Percentiles rank a stretch among this genome's conserved stretches.
phyloP scores from a whole-genome alignment of 805 yeast species.

The Starmerella ratchasimensis region DNA sequence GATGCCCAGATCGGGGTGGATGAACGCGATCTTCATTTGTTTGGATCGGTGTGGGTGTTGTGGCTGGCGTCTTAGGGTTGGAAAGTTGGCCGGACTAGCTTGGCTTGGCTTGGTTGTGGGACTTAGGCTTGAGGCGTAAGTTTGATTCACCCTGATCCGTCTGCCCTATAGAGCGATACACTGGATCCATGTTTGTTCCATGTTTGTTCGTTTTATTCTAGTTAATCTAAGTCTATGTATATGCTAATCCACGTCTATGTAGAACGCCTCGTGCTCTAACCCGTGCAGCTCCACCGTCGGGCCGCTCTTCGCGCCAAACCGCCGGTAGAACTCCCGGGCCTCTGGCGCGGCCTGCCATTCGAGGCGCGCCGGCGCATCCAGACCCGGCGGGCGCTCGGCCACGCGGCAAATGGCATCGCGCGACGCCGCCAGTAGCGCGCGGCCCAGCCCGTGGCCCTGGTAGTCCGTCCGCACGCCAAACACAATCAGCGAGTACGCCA shows the following conservation, averaged over 20 bases:
- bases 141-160: too few relatives aligned
- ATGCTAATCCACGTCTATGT: too few relatives aligned
- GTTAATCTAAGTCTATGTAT: too few relatives aligned
- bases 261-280: too few relatives aligned
- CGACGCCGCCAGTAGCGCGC: not conserved
- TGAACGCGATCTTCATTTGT: slow-evolving; percentile 53
- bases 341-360: slow-evolving; percentile 10
- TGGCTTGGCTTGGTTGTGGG: too few relatives aligned
- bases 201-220: too few relatives aligned
- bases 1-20: slow-evolving; percentile 93
- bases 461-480: slow-evolving; percentile 8
- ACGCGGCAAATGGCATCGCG: not conserved
- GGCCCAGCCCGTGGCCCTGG: slow-evolving; percentile 10
- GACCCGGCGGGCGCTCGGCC: slow-evolving; percentile 5
- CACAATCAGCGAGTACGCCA: slow-evolving; percentile 3
- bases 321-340: slow-evolving; percentile 8
- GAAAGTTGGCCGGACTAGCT: too few relatives aligned
- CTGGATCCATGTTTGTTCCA: too few relatives aligned
- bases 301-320: slow-evolving; percentile 1
- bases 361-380: slow-evolving; percentile 10
- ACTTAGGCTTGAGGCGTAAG: too few relatives aligned
- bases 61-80: too few relatives aligned
- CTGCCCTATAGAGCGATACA: too few relatives aligned
- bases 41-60: not conserved
- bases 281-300: too few relatives aligned